phyloP scores from a whole-genome alignment of 2,329 filamentous ascomycete genomes.

The Penicillium sp. region DNA sequence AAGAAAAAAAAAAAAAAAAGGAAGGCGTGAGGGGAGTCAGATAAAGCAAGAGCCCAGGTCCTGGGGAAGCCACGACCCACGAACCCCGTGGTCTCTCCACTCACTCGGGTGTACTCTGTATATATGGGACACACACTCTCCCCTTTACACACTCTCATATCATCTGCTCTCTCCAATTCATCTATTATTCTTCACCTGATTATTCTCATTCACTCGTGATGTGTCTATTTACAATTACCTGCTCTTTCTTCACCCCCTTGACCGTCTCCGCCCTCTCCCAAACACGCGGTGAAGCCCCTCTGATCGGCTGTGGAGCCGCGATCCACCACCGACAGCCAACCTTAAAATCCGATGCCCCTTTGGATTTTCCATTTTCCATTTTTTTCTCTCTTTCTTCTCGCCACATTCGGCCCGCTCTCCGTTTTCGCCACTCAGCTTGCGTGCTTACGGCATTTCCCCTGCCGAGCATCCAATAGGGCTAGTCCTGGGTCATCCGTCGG shows the following conservation, averaged over 20 bases:
- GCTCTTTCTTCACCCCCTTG: not conserved
- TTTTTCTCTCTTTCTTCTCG: not conserved
- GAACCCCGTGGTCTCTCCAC: not conserved
- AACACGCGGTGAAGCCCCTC: constrained; percentile 14
- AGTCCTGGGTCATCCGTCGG: not conserved
- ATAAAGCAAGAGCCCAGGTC: constrained; percentile 19
- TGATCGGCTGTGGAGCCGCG: constrained; percentile 18
- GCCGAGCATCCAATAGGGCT: constrained; percentile 2
- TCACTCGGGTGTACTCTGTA: too few relatives aligned
- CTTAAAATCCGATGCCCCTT: constrained; percentile 14
- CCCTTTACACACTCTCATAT: not conserved
- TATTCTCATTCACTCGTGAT: not conserved
- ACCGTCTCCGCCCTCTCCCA: not conserved
- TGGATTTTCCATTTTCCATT: not conserved
- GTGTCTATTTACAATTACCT: not conserved
- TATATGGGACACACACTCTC: too few relatives aligned
- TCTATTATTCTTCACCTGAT: too few relatives aligned
- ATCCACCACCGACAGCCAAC: constrained; percentile 20
- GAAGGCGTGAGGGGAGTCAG: not conserved
- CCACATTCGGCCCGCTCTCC: constrained; percentile 4
- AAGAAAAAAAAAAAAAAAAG: not conserved
- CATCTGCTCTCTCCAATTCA: not conserved
- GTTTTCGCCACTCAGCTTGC: constrained; percentile 1
- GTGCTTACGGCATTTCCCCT: not conserved
- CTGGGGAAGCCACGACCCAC: constrained; percentile 16